A percentile compares a stretch with the other conserved stretches of the same genome.
Conservation (phyloP, 768 basidiomycete species). For the Russula virescens region DNA sequence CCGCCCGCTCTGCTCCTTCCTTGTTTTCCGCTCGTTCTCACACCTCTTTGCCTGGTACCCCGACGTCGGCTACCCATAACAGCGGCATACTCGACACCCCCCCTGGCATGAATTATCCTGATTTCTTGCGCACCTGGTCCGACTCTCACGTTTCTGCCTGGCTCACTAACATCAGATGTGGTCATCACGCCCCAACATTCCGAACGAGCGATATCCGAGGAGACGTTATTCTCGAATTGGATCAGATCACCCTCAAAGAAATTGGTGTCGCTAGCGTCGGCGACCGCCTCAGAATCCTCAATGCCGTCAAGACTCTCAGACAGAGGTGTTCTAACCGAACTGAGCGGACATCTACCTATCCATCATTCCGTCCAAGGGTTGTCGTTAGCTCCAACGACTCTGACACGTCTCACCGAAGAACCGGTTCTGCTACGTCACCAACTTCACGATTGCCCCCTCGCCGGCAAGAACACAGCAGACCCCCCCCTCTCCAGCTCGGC, state of each 20-base stretch:
- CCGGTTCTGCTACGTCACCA: constrained; percentile 21
- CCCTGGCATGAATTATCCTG: constrained; percentile 49
- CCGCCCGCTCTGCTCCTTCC: constrained; percentile 34
- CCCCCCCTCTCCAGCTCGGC: constrained; percentile 73
- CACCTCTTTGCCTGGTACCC: constrained; percentile 39
- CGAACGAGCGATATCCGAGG: constrained; percentile 86
- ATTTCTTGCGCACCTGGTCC: constrained; percentile 65
- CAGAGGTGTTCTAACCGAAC: constrained; percentile 40
- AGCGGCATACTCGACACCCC: constrained; percentile 49
- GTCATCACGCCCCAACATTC: constrained; percentile 61
- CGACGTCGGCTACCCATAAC: constrained; percentile 30
- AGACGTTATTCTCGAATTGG: constrained; percentile 85
- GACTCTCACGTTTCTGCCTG: constrained; percentile 70
- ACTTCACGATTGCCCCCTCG: constrained; percentile 28
- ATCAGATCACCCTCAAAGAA: constrained; percentile 81
- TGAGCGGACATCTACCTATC: constrained; percentile 7
- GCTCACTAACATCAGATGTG: constrained; percentile 74
- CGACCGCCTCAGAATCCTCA: constrained; percentile 82
- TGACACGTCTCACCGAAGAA: constrained; percentile 24
- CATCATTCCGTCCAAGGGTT: constrained; percentile 5
- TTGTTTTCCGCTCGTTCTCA: constrained; percentile 38
- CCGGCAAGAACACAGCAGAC: constrained; percentile 51
- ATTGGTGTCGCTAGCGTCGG: constrained; percentile 88
- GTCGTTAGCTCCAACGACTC: constrained; percentile 17
- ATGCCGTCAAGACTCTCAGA: constrained; percentile 76